phyloP scores from a whole-genome alignment of 148 eudicot genomes.

The Rhododendron kiyosumense region DNA sequence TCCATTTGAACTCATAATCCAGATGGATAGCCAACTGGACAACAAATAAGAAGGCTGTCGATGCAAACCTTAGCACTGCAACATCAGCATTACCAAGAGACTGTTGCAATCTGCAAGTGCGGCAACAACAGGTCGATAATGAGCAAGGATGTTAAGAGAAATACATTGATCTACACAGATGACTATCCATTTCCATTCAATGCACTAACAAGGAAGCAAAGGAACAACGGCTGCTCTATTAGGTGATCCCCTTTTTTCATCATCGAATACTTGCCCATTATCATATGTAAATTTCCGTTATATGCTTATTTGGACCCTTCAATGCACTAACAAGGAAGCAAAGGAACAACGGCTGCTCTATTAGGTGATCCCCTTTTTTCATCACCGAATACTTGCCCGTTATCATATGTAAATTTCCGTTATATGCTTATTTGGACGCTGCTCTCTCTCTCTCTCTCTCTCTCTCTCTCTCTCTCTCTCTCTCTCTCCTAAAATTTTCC shows the following conservation, averaged over 20 bases:
- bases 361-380: background rate
- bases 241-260: background rate
- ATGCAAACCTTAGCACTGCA: constrained; percentile 12
- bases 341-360: background rate
- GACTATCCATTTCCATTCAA: background rate
- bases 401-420: background rate
- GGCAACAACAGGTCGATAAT: constrained; percentile 8
- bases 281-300: background rate
- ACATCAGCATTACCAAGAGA: constrained; percentile 10
- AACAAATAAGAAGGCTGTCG: background rate
- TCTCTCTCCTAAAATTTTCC: background rate
- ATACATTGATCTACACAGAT: background rate
- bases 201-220: background rate
- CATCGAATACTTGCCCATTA: background rate
- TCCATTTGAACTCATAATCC: background rate
- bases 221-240: background rate
- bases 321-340: background rate
- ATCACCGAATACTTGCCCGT: background rate
- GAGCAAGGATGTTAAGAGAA: constrained; percentile 2
- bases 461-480: too few relatives aligned
- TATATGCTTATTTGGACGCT: too few relatives aligned
- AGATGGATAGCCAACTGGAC: background rate
- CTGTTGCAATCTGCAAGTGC: constrained; percentile 10
- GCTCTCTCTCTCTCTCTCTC: too few relatives aligned
- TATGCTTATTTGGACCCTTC: too few relatives aligned